These are phyloP conservation scores for Teunomyces pallodes DNA, from an alignment of 805 yeast genomes.

Conservation along the genomic window DNA sequence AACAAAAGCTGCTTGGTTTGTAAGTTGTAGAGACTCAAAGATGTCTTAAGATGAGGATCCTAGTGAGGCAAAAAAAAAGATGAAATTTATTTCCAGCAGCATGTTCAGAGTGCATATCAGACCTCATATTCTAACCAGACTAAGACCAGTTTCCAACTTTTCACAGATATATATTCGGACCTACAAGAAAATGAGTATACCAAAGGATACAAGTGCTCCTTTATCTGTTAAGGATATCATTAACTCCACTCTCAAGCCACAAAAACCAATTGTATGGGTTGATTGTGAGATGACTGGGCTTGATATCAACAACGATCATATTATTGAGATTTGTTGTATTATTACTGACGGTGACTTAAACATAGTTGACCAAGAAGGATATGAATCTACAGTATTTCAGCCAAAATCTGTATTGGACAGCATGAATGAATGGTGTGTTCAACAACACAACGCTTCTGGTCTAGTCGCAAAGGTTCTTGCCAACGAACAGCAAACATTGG, in stretches of 20 bases:
- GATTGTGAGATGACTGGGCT: conserved; percentile 99
- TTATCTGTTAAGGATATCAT: conserved; percentile 1
- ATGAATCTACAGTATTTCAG: conserved; percentile 76
- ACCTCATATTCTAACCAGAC: not conserved
- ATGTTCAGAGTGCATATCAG: not conserved
- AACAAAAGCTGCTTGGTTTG: no score
- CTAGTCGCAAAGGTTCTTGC: conserved; percentile 67
- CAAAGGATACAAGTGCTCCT: not conserved
- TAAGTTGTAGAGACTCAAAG: no score
- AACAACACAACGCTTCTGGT: conserved; percentile 77
- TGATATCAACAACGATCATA: conserved; percentile 68
- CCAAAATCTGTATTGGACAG: conserved; percentile 57
- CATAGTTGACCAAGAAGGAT: conserved; percentile 66
- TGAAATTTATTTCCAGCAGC: not conserved
- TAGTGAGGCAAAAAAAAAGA: not conserved
- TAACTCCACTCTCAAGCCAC: conserved; percentile 3
- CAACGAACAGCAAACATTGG: conserved; percentile 49
- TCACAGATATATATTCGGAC: not conserved
- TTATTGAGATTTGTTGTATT: conserved; percentile 88
- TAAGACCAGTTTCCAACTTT: not conserved
- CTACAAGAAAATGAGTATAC: conserved; percentile 1
- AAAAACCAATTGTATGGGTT: conserved; percentile 74
- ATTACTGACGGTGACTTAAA: conserved; percentile 82
- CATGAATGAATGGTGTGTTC: conserved; percentile 88
- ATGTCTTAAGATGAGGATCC: no score